A percentile compares a stretch with the other conserved stretches of the same genome.
Evolutionary conservation across 2,329 filamentous ascomycete species (phyloP).

Genomic region (Colletotrichum sp.): DNA sequence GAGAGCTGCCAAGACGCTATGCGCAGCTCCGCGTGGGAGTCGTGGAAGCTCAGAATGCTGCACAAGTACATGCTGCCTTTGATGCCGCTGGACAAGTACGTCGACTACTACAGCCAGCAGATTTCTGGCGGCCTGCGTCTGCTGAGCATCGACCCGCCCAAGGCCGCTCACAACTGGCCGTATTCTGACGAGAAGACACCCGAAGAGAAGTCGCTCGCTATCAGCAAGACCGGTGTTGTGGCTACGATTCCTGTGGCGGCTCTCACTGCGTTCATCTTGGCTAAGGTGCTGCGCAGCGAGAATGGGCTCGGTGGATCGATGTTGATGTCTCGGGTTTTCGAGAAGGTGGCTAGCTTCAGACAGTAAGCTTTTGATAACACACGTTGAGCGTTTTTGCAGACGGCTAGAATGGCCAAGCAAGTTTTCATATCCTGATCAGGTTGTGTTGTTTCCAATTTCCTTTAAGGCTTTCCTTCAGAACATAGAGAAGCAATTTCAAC

Average conservation of each 20-base stretch:
- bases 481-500: not conserved
- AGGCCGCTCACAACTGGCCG: not conserved
- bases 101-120: conserved; percentile 8
- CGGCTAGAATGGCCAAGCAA: not conserved
- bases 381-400: not conserved
- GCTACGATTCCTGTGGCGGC: not conserved
- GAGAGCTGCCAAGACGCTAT: conserved; percentile 12
- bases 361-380: not conserved
- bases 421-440: not conserved
- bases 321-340: not conserved
- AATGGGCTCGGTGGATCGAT: not conserved
- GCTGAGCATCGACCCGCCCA: not conserved
- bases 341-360: not conserved
- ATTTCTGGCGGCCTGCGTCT: not conserved
- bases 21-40: conserved; percentile 6
- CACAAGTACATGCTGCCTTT: conserved; percentile 1
- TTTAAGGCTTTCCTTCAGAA: not conserved
- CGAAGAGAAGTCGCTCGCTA: not conserved
- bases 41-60: not conserved
- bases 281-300: not conserved
- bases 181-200: conserved; percentile 3
- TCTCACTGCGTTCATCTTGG: not conserved
- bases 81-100: not conserved
- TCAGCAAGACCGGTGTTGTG: not conserved
- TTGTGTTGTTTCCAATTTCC: not conserved